These are phyloP conservation scores for Malassezia slooffiae DNA, from an alignment of 1,284 basidiomycete genomes.

Conservation along the genomic window DNA sequence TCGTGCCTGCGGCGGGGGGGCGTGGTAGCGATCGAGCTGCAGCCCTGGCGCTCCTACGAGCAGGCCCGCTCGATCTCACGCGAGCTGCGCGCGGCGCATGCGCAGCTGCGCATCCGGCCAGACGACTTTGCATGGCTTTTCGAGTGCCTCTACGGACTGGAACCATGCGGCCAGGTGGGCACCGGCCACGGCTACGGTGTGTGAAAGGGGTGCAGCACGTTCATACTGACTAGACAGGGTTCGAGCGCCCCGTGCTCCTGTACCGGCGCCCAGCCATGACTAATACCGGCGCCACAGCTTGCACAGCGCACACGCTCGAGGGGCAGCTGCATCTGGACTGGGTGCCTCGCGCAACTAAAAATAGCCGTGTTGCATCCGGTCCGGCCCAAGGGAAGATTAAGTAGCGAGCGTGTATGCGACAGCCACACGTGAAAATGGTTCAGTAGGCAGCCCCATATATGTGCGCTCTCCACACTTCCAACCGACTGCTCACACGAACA, in stretches of 20 bases:
- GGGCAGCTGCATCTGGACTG: no score
- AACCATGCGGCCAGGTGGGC: background rate
- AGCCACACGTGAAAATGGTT: no score
- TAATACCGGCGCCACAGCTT: no score
- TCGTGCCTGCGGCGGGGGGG: constrained; percentile 9
- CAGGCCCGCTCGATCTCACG: constrained; percentile 13
- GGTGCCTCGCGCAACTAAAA: no score
- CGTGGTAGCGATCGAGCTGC: constrained; percentile 13
- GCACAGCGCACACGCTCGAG: no score
- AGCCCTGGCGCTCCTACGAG: constrained; percentile 19
- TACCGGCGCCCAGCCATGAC: background rate
- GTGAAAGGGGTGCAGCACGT: no score
- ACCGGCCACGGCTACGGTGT: constrained; percentile 7
- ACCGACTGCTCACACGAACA: no score
- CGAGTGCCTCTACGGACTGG: background rate
- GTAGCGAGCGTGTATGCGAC: no score
- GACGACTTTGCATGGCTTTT: constrained; percentile 8
- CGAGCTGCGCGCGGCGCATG: constrained; percentile 5
- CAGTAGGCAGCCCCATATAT: no score
- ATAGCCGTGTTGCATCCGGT: no score
- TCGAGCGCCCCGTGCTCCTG: constrained; percentile 3
- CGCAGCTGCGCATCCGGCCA: constrained; percentile 6
- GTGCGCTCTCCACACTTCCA: no score
- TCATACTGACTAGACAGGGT: constrained; percentile 7
- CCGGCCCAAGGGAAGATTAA: no score